A percentile compares a stretch with the other conserved stretches of the same genome.
Conservation (phyloP, 768 basidiomycete genomes). For the Naganishia vaughanmartiniae region DNA sequence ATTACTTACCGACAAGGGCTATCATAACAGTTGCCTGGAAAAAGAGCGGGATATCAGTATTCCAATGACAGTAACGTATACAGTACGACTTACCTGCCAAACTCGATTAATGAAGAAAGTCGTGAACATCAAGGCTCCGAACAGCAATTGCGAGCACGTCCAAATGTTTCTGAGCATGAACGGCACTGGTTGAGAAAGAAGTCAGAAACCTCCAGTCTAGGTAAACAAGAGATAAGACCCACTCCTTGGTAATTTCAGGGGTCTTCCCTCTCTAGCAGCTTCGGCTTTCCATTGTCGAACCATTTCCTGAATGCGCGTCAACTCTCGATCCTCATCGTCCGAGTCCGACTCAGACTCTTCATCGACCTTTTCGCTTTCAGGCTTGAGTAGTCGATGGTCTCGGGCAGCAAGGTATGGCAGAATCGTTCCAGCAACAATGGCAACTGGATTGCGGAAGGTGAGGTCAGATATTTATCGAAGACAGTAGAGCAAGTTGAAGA, state of each 20-base stretch:
- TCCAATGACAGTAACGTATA: background rate
- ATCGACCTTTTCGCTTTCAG: constrained; percentile 56
- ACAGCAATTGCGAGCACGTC: constrained; percentile 80
- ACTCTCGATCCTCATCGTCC: constrained; percentile 72
- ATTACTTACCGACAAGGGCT: constrained; percentile 61
- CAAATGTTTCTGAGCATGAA: constrained; percentile 90
- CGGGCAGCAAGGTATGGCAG: constrained; percentile 78
- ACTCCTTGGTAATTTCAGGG: constrained; percentile 72
- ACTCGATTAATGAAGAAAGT: constrained; percentile 85
- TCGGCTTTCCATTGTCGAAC: constrained; percentile 82
- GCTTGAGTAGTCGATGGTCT: constrained; percentile 72
- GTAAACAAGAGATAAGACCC: constrained; percentile 18
- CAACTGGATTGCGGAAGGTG: constrained; percentile 60
- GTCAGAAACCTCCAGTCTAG: background rate
- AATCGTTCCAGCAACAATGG: constrained; percentile 74
- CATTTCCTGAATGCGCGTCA: constrained; percentile 65
- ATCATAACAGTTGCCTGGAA: constrained; percentile 74
- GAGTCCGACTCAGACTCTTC: constrained; percentile 64
- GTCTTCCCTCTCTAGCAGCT: constrained; percentile 70
- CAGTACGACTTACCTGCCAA: constrained; percentile 57
- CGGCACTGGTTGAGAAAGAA: constrained; percentile 57
- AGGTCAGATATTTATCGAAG: constrained; percentile 27
- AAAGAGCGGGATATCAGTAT: background rate
- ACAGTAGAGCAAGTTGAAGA: background rate
- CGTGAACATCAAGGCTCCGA: constrained; percentile 69